Base-by-base conservation (phyloP, 768 basidiomycete genomes). In the Amanita phalloides region DNA sequence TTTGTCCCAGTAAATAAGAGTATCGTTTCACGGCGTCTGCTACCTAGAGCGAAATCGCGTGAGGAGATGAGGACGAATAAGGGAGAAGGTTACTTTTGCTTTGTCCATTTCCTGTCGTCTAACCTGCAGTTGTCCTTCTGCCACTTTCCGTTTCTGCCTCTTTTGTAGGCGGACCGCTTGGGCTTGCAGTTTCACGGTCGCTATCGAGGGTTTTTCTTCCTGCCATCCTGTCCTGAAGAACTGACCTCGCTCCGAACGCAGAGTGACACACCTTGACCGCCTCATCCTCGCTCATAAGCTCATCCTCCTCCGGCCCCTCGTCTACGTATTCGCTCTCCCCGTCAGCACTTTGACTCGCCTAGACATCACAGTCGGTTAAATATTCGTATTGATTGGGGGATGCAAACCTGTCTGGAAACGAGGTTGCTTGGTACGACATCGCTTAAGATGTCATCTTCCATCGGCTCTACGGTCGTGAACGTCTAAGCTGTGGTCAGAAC, bases 1-100 rank as follows among this genome's bases (percentile, higher is more conserved):
- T 98, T 65, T 99, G 94, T 6, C 96, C 96, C 2, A 99, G 77
- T n/a, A 98, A 79, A 66, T 97, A 98, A 2, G 89, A 90, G 63
- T 97, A 98, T 14, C 93, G 85, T 65, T 98, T 98, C 55, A 97
- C 89, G 8, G 93, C 90, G 62, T 97, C 94, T 17, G 90, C 71
- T 37, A 92, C 77, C 91, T 97, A 57, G 20, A 10, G 21, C 7
- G 49, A 41, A 35, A 14, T 43, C 60, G 59, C 55, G 61, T 56
- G 45, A 48, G 52, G 42, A 54, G 32, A 32, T 26, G 53, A 49
- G 41, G 9, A 30, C 14, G 28, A 33, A 30, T 37, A 20, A 37
- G 28, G 65, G 6, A 17, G 36, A 32, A 8, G 14, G 14, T 14
- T 56, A 84, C 89, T 74, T 91, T 93, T 23, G 82, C 86, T 64